A percentile compares a stretch with the other conserved stretches of the same genome.
Evolutionary conservation across 129 eudicot genomes (phyloP).

Genomic region (Flaveria ramosissima): DNA sequence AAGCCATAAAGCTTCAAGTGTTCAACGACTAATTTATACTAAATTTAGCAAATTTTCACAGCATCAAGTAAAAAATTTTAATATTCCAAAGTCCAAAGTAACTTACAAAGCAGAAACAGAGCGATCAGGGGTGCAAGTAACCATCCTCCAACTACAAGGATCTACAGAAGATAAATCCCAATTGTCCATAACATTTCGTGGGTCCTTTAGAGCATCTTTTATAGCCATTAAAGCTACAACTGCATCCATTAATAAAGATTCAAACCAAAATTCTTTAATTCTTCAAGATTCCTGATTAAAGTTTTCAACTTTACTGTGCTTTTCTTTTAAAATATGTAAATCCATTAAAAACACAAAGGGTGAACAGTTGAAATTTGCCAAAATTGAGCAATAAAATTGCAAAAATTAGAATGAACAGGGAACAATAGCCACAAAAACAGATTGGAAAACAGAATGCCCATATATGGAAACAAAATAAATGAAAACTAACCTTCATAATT

Average conservation of each 20-base stretch:
- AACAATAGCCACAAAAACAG: conserved; percentile 19
- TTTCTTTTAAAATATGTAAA: conserved; percentile 5
- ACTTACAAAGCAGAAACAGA: conserved; percentile 91
- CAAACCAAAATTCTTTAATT: not conserved
- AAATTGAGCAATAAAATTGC: conserved; percentile 21
- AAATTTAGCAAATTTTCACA: not conserved
- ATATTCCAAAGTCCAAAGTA: not conserved
- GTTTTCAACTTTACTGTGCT: not conserved
- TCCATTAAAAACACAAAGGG: conserved; percentile 8
- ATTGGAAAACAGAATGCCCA: conserved; percentile 20
- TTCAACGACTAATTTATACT: not conserved
- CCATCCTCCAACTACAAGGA: conserved; percentile 99
- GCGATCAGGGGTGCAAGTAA: conserved; percentile 80
- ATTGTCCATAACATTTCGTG: conserved; percentile 79
- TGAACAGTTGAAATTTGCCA: conserved; percentile 19
- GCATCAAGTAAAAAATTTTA: not conserved
- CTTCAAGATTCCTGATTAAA: conserved; percentile 20
- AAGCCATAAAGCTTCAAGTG: conserved; percentile 18
- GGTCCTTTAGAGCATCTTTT: conserved; percentile 69
- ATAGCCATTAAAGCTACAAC: conserved; percentile 95
- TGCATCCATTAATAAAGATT: conserved; percentile 35
- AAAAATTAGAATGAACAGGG: conserved; percentile 17
- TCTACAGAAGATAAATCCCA: conserved; percentile 97
- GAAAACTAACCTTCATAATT: conserved; percentile 86
- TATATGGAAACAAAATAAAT: conserved; percentile 29